Base-by-base conservation (phyloP, 345 rosid genomes). In the Carallia brachiata region DNA sequence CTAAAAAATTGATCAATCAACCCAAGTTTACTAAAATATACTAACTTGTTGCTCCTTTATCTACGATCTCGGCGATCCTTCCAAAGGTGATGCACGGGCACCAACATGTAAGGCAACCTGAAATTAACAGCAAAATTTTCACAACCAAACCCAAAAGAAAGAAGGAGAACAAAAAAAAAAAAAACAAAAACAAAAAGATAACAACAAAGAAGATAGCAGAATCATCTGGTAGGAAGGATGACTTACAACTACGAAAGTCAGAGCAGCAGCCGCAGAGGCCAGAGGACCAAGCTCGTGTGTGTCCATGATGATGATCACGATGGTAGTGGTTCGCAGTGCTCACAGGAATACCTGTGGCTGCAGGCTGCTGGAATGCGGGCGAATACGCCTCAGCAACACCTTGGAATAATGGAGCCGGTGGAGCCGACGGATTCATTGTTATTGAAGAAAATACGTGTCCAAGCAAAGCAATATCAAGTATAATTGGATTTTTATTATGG, bases 51-150 rank as follows among this genome's bases (percentile, higher is more conserved):
- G 6, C 0, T 60, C 81, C 81, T 61, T 61, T 6, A 17, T 72
- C 77, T 7, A 56, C 6, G 6, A 77, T 62, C 18, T 69, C 68
- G 17, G 81, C 74, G 47, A 77, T 77, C 60, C 19, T 58, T 16
- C 81, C 81, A 12, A 61, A 73, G 27, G 77, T 65, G 32, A 73
- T 32, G 4, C 81, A 73, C 0, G 81, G 77, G 0, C 68, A 59
- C 60, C 68, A 77, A 0, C 4, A 69, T 23, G 81, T 65, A 6
- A 72, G 31, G 61, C 71, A 72, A 61, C 80, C 71, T 73, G 70
- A 39, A 48, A 27, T 12, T 6, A 13, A 1, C 27, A 66, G 5
- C 44, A 50, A 7, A 10, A 23, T 23, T 52, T 8, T 19, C 4
- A 18, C 30, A 6, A 30, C 3, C 36, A 36, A 23, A 7, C 62